A percentile compares a stretch with the other conserved stretches of the same genome.
Conservation (phyloP, 1,139 yeast genomes). For the Wickerhamomyces sp. region DNA sequence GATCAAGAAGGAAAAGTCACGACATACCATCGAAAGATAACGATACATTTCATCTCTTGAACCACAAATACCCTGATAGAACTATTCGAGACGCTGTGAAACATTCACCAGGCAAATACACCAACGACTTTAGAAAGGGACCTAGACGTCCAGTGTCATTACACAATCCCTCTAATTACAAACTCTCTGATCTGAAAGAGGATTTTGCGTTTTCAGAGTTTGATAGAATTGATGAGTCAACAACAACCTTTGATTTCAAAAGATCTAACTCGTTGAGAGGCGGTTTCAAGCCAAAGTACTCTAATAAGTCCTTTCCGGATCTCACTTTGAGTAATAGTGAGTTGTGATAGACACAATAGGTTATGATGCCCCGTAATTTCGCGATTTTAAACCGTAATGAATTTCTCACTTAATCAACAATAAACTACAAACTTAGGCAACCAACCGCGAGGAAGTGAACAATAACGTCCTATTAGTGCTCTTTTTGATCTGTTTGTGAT, state of each 20-base stretch:
- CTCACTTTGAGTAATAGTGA: not conserved
- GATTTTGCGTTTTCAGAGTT: not conserved
- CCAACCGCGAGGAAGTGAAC: too few relatives aligned
- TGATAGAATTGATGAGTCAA: constrained; percentile 1
- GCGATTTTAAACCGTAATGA: too few relatives aligned
- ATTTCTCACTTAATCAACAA: too few relatives aligned
- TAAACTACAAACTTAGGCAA: too few relatives aligned
- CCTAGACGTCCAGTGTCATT: not conserved
- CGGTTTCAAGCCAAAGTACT: too few relatives aligned
- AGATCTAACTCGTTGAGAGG: not conserved
- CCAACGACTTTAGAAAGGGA: not conserved
- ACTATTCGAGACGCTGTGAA: not conserved
- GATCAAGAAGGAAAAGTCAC: not conserved
- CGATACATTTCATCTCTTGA: not conserved
- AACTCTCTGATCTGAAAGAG: constrained; percentile 1
- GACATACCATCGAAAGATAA: not conserved
- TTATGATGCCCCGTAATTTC: too few relatives aligned
- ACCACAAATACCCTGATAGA: not conserved
- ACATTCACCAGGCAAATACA: constrained; percentile 1
- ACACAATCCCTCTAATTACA: not conserved
- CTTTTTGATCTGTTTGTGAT: too few relatives aligned
- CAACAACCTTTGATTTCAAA: not conserved
- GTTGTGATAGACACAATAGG: too few relatives aligned
- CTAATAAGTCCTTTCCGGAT: not conserved
- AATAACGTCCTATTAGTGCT: too few relatives aligned